phyloP scores from a whole-genome alignment of 768 basidiomycete species.

The Suillus bovinus region DNA sequence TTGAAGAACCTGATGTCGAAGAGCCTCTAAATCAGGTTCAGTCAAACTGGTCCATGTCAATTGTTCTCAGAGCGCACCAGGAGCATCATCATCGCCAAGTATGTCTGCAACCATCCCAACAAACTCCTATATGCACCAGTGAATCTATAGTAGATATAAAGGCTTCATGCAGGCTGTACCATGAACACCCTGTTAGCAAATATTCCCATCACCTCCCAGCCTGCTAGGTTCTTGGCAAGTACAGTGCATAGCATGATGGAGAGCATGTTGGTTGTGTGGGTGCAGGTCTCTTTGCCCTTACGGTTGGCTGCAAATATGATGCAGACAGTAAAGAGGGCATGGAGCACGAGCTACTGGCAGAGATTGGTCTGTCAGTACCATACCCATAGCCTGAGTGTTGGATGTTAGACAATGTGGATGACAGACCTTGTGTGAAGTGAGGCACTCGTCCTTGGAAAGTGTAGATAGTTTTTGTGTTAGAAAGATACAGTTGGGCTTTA shows the following conservation, averaged over 20 bases:
- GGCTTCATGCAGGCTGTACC: slow-evolving; percentile 31
- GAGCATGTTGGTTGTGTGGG: slow-evolving; percentile 53
- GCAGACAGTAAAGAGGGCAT: slow-evolving; percentile 48
- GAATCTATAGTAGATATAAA: background rate
- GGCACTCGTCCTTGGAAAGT: slow-evolving; percentile 49
- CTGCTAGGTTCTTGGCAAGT: slow-evolving; percentile 57
- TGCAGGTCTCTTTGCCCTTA: slow-evolving; percentile 22
- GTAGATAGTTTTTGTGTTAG: slow-evolving; percentile 40
- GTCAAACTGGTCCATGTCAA: background rate
- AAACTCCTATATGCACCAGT: slow-evolving; percentile 41
- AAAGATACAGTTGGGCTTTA: slow-evolving; percentile 52
- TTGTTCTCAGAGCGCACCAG: slow-evolving; percentile 36
- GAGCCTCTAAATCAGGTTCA: slow-evolving; percentile 34
- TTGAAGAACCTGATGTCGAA: slow-evolving; percentile 57
- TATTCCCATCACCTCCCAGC: slow-evolving; percentile 74
- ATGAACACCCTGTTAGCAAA: slow-evolving; percentile 62
- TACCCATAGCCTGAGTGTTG: too few relatives aligned
- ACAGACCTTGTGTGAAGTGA: slow-evolving; percentile 52
- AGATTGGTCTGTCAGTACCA: slow-evolving; percentile 10
- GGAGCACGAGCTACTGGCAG: slow-evolving; percentile 50
- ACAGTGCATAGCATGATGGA: slow-evolving; percentile 46
- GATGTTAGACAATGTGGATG: background rate
- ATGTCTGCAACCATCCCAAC: slow-evolving; percentile 47
- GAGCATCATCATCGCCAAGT: slow-evolving; percentile 44
- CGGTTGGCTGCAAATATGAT: slow-evolving; percentile 39